Evolutionary conservation across 2,329 filamentous ascomycete species (phyloP).

Genomic region (Monilinia laxa): DNA sequence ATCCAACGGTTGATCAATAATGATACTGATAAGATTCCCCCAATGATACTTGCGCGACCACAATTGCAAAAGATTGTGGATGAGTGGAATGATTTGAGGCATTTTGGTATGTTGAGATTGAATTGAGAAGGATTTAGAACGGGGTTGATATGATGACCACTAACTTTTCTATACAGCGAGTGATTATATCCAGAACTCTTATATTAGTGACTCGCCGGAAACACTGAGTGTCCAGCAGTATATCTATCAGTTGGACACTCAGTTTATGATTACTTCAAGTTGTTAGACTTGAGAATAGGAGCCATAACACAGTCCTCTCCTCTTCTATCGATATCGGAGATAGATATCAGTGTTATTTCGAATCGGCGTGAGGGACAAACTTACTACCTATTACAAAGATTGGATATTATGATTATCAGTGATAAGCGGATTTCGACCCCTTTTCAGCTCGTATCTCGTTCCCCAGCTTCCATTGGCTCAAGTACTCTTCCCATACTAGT

Average conservation of each 20-base stretch:
- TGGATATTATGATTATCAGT: too few species aligned
- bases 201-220: slow-evolving; percentile 4
- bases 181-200: slow-evolving; percentile 12
- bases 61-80: slow-evolving; percentile 4
- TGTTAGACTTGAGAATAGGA: not conserved
- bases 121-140: not conserved
- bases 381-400: not conserved
- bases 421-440: too few species aligned
- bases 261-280: not conserved
- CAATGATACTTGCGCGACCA: slow-evolving; percentile 6
- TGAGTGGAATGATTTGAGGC: slow-evolving; percentile 12
- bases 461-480: too few species aligned
- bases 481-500: too few species aligned
- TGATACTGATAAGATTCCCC: not conserved
- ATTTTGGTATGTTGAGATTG: not conserved
- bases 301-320: not conserved
- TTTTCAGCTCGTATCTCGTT: too few species aligned
- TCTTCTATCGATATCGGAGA: too few species aligned
- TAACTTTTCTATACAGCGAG: not conserved
- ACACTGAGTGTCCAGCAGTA: slow-evolving; percentile 7
- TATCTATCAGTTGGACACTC: not conserved
- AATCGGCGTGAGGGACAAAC: not conserved
- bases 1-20: slow-evolving; percentile 12
- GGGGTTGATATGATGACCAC: too few species aligned
- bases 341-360: not conserved